Percentiles rank a stretch among this genome's conserved stretches.
Evolutionary conservation across 768 basidiomycete species (phyloP).

Genomic region (Crassisporium funariophilum): DNA sequence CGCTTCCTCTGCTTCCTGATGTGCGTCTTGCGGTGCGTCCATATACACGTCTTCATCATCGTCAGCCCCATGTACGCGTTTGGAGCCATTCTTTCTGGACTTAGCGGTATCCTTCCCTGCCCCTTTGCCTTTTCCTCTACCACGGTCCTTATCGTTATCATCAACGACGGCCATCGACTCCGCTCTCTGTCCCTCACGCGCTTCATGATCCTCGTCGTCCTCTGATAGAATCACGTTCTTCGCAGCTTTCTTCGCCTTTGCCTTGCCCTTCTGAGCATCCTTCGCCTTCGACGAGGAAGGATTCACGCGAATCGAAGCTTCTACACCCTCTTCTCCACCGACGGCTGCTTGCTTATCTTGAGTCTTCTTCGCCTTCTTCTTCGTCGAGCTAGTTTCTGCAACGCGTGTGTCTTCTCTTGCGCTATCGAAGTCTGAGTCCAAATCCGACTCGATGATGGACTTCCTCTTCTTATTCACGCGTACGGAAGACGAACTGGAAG

Average conservation of each 20-base stretch:
- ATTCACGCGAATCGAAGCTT: constrained; percentile 13
- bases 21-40: constrained; percentile 1
- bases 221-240: constrained; percentile 11
- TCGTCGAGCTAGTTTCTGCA: constrained; percentile 9
- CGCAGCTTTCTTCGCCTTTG: constrained; percentile 12
- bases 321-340: not conserved
- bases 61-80: not conserved
- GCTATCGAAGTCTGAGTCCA: constrained; percentile 22
- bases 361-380: constrained; percentile 22
- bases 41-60: not conserved
- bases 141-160: not conserved
- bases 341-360: constrained; percentile 32
- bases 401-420: constrained; percentile 16
- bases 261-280: constrained; percentile 5
- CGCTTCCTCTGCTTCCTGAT: constrained; percentile 3
- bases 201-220: constrained; percentile 7
- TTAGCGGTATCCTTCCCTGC: too few species aligned
- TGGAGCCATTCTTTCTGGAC: too few species aligned
- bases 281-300: constrained; percentile 9
- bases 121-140: constrained; percentile 3
- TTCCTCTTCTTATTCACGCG: constrained; percentile 27
- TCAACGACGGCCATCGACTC: not conserved
- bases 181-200: too few species aligned
- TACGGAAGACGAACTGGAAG: not conserved
- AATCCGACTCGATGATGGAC: constrained; percentile 20